Conservation (phyloP, 2,329 filamentous ascomycete species). For the Apiospora arundinis region DNA sequence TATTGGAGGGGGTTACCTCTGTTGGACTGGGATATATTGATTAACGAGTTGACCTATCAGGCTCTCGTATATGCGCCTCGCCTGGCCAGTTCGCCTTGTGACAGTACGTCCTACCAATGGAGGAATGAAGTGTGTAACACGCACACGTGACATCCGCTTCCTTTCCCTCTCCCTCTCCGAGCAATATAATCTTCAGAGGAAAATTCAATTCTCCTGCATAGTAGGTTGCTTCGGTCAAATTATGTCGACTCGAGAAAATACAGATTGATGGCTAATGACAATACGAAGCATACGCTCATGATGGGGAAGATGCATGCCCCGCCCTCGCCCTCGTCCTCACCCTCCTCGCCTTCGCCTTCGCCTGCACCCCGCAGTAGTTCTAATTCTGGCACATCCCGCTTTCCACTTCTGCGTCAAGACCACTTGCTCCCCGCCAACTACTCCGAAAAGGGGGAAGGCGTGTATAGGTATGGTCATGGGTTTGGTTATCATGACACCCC, state of each 20-base stretch:
- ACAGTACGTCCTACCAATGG: not conserved
- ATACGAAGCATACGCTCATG: not conserved
- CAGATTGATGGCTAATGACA: not conserved
- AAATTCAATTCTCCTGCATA: not conserved
- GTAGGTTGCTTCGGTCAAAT: not conserved
- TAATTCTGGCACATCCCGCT: not conserved
- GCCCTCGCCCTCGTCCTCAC: no score
- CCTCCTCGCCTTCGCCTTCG: not conserved
- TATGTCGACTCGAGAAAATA: not conserved
- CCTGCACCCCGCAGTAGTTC: conserved; percentile 12
- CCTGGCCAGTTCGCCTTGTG: not conserved
- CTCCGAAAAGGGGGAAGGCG: not conserved
- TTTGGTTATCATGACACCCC: not conserved
- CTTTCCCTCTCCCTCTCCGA: no score
- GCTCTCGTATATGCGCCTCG: not conserved
- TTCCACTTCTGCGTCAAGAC: not conserved
- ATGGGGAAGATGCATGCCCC: not conserved
- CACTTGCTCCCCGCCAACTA: not conserved
- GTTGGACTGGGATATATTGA: not conserved
- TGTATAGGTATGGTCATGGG: not conserved
- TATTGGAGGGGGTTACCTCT: no score
- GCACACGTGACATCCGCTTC: not conserved
- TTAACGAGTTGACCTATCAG: not conserved
- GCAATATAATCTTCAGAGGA: not conserved
- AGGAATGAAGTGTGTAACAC: not conserved